Percentiles rank a stretch among this genome's conserved stretches.
phyloP scores from a whole-genome alignment of 2,329 filamentous ascomycete genomes.

The Huntiella omanensis region DNA sequence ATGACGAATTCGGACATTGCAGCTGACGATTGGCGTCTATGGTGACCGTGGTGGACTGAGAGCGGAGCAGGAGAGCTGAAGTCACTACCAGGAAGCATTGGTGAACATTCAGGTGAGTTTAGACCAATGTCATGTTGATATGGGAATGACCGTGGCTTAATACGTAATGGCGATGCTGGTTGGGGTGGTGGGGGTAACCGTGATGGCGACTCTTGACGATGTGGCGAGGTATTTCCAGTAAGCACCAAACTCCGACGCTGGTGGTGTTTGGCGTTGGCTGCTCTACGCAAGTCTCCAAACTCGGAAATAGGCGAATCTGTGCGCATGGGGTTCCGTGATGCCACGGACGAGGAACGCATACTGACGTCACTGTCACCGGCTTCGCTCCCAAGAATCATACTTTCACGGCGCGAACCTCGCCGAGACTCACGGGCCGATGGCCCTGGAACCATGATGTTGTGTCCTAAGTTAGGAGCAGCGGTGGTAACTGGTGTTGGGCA shows the following conservation, averaged over 20 bases:
- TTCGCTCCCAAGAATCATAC: slow-evolving; percentile 70
- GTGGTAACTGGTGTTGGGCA: slow-evolving; percentile 87
- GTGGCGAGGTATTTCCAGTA: slow-evolving; percentile 58
- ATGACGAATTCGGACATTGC: slow-evolving; percentile 53
- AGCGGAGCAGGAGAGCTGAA: slow-evolving; percentile 55
- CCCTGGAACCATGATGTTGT: slow-evolving; percentile 14
- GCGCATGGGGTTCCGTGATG: slow-evolving; percentile 47
- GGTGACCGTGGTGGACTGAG: slow-evolving; percentile 34
- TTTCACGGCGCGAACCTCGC: slow-evolving; percentile 26
- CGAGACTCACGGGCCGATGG: slow-evolving; percentile 37
- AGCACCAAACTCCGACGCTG: slow-evolving; percentile 77
- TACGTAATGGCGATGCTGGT: slow-evolving; percentile 70
- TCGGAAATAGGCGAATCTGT: slow-evolving; percentile 88
- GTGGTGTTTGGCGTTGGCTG: slow-evolving; percentile 61
- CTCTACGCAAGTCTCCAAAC: slow-evolving; percentile 53
- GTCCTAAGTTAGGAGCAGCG: slow-evolving; percentile 58
- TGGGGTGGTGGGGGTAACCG: slow-evolving; percentile 33
- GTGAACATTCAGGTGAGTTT: slow-evolving; percentile 75
- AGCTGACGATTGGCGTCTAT: slow-evolving; percentile 80
- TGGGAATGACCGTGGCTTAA: slow-evolving; percentile 55
- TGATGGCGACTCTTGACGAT: slow-evolving; percentile 76
- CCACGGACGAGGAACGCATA: slow-evolving; percentile 57
- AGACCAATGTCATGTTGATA: slow-evolving; percentile 40
- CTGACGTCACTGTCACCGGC: slow-evolving; percentile 75
- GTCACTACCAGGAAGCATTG: slow-evolving; percentile 66